Base-by-base conservation (phyloP, 176 grass and related monocot species). In the Areca catechu region DNA sequence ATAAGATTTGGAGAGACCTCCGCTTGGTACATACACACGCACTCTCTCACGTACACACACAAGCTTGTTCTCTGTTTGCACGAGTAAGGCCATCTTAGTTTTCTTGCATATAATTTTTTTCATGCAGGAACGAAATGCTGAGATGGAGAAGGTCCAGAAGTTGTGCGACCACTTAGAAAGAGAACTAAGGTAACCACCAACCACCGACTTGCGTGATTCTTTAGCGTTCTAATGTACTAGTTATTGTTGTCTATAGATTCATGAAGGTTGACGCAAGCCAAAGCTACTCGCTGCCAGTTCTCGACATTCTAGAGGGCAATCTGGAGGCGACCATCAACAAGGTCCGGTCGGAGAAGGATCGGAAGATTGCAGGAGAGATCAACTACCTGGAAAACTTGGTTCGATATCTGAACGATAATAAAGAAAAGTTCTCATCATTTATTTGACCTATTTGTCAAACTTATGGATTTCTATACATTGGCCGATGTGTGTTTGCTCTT, bases 161-260 rank as follows among this genome's bases (percentile, higher is more conserved):
- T 77, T 98, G 82, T 92, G 88, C 61, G 81, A 83, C n/a, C 28
- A 83, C 3, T 18, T 98, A 82, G 88, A 98, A 82, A 76, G 79
- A 63, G 81, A 98, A 54, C 81, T 98, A 23, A 78, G 93, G 86
- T 85, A 58, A 19, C 19, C 6, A 4, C 20, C 28, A 51, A 24
- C 55, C 18, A 14, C 29, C 3, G 2, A 43, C 34, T 10, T 43
- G 34, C 3, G 34, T 14, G 2, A 1, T 43, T 43, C 2, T 43
- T 43, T 43, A 43, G 1, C 34, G 10, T 43, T 43, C 34, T 43
- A 43, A 43, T 43, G 34, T 37, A 29, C 5, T 30, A 43, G 34
- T 10, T 43, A 12, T 43, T 43, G 10, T 9, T 14, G 34, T 43
- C 34, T 43, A 22, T 20, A 90, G 87, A 52, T 85, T 92, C 74